Base-by-base conservation (phyloP, 2,329 filamentous ascomycete species). In the Microsporum audouinii region DNA sequence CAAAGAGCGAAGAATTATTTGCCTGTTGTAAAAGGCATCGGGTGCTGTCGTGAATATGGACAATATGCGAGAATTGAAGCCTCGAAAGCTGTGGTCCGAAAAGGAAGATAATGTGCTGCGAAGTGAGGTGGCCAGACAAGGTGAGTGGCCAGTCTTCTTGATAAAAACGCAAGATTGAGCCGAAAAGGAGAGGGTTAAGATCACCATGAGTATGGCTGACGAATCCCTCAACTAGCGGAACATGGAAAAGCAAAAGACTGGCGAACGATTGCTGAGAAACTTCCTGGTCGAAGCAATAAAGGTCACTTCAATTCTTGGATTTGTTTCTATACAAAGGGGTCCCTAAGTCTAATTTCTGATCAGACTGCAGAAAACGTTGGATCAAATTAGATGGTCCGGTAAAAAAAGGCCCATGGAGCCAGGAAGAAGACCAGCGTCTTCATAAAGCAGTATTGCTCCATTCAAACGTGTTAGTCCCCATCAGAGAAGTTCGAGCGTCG, bases 351-450 rank as follows among this genome's bases (percentile, higher is more conserved):
- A 36, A 55, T 23, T 12, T 7, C 3, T 14, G 12, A 10, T 39
- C 29, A 57, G 55, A 57, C 23, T 57, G 55, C 31, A 57, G 55
- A 41, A 57, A 57, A 43, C 55, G 55, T 14, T 57, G 55, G 55
- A 57, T 57, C 14, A 57, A 57, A 23, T 43, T 57, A 23, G 55
- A 57, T 17, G 39, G 55, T n/a, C 55, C 55, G 7, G 55, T 57
- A 17, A 57, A 57, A 34, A 57, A 57, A 8, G 55, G 55, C 12
- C 55, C 55, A n/a, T 57, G 55, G 55, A 57, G 55, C 39, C 34
- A 57, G 8, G 55, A 57, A n/a, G 55, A 57, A 39, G 55, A 57
- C 10, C 55, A 57, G 23, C 55, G 55, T n/a, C 55, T 57, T 39
- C 55, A 57, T 34, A 57, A 43, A 33, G 55, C 36, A n/a, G 55